These are phyloP conservation scores for Suillus placidus DNA, from an alignment of 768 basidiomycete genomes.

Conservation along the genomic window DNA sequence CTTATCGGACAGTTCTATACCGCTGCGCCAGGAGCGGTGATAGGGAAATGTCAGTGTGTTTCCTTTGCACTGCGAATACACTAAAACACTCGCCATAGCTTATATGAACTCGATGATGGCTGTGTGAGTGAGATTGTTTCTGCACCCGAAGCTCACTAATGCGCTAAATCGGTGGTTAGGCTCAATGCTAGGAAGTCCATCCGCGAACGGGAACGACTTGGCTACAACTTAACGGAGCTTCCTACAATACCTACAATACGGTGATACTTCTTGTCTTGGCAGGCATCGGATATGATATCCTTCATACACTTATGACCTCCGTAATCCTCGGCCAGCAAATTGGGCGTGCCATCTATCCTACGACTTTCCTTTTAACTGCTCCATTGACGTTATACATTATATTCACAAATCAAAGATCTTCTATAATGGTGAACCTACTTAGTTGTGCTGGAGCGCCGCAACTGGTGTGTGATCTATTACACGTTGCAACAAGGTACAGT, in stretches of 20 bases:
- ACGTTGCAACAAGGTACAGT: no score
- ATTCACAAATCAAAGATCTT: not conserved
- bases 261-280: not conserved
- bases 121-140: constrained; percentile 20
- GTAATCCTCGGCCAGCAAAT: not conserved
- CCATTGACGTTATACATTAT: no score
- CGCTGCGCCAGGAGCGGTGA: constrained; percentile 14
- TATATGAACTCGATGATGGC: constrained; percentile 28
- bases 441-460: not conserved
- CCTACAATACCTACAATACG: constrained; percentile 23
- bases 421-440: not conserved
- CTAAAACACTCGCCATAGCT: constrained; percentile 11
- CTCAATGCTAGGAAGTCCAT: constrained; percentile 16
- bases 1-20: constrained; percentile 10
- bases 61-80: not conserved
- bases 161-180: not conserved
- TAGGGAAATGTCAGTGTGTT: constrained; percentile 21
- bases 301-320: not conserved
- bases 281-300: not conserved
- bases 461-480: not conserved
- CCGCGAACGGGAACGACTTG: constrained; percentile 17
- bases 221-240: constrained; percentile 15
- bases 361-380: not conserved
- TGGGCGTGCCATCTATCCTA: not conserved
- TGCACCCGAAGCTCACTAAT: not conserved